Evolutionary conservation across 441 rosid genomes (phyloP).

Genomic region (Gossypium lobatum): DNA sequence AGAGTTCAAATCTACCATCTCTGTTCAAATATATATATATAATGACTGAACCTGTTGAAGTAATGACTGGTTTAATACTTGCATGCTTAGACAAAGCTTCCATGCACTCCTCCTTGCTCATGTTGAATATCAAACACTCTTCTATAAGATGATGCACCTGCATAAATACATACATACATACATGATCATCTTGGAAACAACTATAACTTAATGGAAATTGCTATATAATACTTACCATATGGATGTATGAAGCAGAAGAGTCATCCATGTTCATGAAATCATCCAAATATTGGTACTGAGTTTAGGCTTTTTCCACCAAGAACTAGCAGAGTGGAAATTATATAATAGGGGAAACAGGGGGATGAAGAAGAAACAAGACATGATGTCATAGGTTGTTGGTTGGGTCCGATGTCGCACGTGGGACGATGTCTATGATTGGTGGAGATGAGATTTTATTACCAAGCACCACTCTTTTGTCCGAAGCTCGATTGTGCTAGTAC

Average conservation of each 20-base stretch:
- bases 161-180: background rate
- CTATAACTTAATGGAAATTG: background rate
- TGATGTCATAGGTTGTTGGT: constrained; percentile 7
- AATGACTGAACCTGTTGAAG: constrained; percentile 54
- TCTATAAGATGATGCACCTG: constrained; percentile 92
- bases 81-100: constrained; percentile 87
- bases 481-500: background rate
- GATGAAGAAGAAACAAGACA: background rate
- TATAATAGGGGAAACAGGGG: background rate
- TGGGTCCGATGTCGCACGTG: constrained; percentile 65
- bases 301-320: background rate
- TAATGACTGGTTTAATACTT: constrained; percentile 68
- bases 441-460: constrained; percentile 17
- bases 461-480: background rate
- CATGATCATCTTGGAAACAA: background rate
- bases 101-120: constrained; percentile 90
- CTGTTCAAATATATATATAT: no score
- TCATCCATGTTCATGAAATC: constrained; percentile 16
- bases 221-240: constrained; percentile 36
- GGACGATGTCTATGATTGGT: constrained; percentile 62
- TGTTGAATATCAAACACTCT: constrained; percentile 69
- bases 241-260: constrained; percentile 72
- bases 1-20: background rate
- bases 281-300: background rate
- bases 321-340: background rate